Base-by-base conservation (phyloP, 1,284 basidiomycete genomes). In the Austroboletus novae-zelandiae region DNA sequence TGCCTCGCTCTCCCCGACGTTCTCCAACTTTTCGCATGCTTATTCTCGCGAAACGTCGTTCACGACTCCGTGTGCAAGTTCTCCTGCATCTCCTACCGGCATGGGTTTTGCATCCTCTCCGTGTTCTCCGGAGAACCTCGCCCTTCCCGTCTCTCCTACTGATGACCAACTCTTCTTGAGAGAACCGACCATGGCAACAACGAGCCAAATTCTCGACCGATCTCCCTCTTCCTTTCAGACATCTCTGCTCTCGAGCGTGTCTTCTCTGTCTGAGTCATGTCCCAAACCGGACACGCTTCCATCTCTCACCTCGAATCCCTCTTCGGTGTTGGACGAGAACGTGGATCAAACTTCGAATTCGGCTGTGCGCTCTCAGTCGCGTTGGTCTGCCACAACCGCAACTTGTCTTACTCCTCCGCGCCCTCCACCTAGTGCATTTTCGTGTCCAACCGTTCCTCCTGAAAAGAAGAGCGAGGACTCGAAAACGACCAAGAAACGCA, bases 321-420 rank as follows among this genome's bases (percentile, higher is more conserved):
- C 46, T 30, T 29, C 46, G 13, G 13, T 2, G 11, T 36, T 0
- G 36, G 5, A n/a, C 30, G 43, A 4, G 37, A 56, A 25, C 39
- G 50, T 14, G 15, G 32, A 3, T 9, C 53, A 50, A 2, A 29
- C 64, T 6, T 43, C 47, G 4, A 47, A 51, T 9, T 11, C 17
- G 10, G 31, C 45, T 3, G 36, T 53, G 23, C 42, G 50, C 14
- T 50, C 62, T n/a, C 56, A 69, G 50, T 67, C 66, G 0, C 65
- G 65, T 17, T 67, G 65, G 65, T 65, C 65, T 9, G 45, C 60
- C 35, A 56, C 63, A 1, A 65, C 65, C 0, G 66, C 64, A 1
- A 56, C 60, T 1, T 66, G 57, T 14, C 9, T 62, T 1, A 27
- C 55, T 0, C 54, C 52, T 0, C 57, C 59, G 2, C 47, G 43